phyloP scores from a whole-genome alignment of 202 grass and related monocot species.

The Cymbopogon flexuosus region DNA sequence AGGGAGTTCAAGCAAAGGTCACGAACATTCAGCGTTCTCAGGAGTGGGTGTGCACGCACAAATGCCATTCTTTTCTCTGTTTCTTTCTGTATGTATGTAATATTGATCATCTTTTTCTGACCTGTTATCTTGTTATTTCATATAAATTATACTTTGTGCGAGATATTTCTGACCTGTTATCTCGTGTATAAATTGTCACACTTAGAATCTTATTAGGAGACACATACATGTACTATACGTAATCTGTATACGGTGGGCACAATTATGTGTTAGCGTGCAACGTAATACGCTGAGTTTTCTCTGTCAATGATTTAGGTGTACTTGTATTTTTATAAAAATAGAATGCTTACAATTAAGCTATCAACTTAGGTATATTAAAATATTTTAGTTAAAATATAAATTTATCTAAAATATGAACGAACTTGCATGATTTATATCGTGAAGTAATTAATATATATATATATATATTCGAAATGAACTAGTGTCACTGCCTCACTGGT shows the following conservation, averaged over 20 bases:
- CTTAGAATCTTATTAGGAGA: too few relatives aligned
- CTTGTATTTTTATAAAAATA: background rate
- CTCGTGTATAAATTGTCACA: background rate
- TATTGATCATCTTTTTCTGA: constrained; percentile 5
- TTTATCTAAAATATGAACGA: too few relatives aligned
- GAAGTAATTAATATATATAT: too few relatives aligned
- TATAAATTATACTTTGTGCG: background rate
- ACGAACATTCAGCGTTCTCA: constrained; percentile 12
- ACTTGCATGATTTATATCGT: too few relatives aligned
- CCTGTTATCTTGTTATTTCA: constrained; percentile 3
- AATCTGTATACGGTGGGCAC: too few relatives aligned
- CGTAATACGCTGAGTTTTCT: too few relatives aligned
- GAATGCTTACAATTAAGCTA: background rate
- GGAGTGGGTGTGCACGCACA: constrained; percentile 34
- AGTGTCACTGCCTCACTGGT: too few relatives aligned
- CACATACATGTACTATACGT: too few relatives aligned
- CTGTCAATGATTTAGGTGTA: background rate
- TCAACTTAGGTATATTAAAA: background rate
- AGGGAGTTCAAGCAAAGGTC: background rate
- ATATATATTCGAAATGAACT: too few relatives aligned
- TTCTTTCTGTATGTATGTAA: constrained; percentile 13
- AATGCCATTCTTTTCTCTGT: constrained; percentile 28
- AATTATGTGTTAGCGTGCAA: too few relatives aligned
- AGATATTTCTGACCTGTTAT: background rate
- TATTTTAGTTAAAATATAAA: too few relatives aligned